Percentiles rank a stretch among this genome's conserved stretches.
Conservation (phyloP, 805 yeast genomes). For the Jamesozyma jinghongensis region DNA sequence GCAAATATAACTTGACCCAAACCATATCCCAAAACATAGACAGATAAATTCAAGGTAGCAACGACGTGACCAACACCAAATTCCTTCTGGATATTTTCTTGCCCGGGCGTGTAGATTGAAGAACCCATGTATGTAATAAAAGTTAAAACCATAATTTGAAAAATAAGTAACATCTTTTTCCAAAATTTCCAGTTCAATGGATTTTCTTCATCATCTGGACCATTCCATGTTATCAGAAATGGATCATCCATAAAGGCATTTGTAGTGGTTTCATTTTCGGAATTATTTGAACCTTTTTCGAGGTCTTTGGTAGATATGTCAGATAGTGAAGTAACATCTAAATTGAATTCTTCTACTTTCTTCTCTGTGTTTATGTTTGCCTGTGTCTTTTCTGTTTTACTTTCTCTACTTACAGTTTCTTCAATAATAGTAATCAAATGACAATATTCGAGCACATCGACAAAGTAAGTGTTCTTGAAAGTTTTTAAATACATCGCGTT, state of each 20-base stretch:
- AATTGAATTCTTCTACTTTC: too few relatives aligned
- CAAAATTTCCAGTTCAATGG: conserved; percentile 46
- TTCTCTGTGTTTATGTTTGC: too few relatives aligned
- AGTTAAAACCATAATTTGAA: conserved; percentile 37
- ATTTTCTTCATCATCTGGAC: conserved; percentile 41
- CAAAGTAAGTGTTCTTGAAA: too few relatives aligned
- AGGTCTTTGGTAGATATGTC: too few relatives aligned
- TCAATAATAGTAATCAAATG: too few relatives aligned
- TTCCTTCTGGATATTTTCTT: conserved; percentile 34
- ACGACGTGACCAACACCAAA: conserved; percentile 36
- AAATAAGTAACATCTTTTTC: conserved; percentile 33
- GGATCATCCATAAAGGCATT: conserved; percentile 18
- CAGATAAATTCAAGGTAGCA: conserved; percentile 42
- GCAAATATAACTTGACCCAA: conserved; percentile 49
- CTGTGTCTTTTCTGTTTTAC: too few relatives aligned
- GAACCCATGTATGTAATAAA: conserved; percentile 47
- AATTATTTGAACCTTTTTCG: too few relatives aligned
- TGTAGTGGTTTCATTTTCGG: neutral
- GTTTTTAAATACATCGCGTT: too few relatives aligned
- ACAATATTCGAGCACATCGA: too few relatives aligned
- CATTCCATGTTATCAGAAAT: conserved; percentile 17
- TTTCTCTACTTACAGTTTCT: too few relatives aligned
- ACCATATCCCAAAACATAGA: conserved; percentile 53
- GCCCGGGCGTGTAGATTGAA: conserved; percentile 45
- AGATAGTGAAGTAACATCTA: too few relatives aligned